Base-by-base conservation (phyloP, 2,329 filamentous ascomycete species). In the Colletotrichum shisoi region DNA sequence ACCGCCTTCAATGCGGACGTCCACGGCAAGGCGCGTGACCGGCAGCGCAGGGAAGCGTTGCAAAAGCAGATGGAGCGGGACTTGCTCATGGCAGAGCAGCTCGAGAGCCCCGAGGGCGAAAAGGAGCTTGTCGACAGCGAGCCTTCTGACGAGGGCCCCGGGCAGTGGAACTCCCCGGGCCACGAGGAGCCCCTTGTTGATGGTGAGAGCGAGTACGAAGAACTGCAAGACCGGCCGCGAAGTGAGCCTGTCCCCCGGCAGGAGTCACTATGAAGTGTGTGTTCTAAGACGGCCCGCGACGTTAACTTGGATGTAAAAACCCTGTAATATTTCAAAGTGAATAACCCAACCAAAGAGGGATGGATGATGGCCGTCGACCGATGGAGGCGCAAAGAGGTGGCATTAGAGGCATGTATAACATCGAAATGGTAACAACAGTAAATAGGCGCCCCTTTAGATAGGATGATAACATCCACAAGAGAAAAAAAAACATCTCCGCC, bases 141-240 rank as follows among this genome's bases (percentile, higher is more conserved):
- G 4, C 48, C 51, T 7, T 48, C 34, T 8, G 68, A 71, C 62
- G 72, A 76, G 60, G 70, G 72, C 7, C 62, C 70, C 5, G 74
- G 73, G 3, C 66, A 74, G 9, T 79, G 77, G 78, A 72, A 72
- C 11, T 72, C 77, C 46, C 75, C 75, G 62, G 75, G 74, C 27
- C 75, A 78, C 15, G 73, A 76, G 66, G 78, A 80, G 66, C 76
- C 78, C 1, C 66, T 79, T 19, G 73, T 69, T n/a, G 68, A 42
- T 15, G 69, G 70, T 37, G 45, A 64, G 44, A 56, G 31, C 5
- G 65, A 68, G 7, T 60, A 46, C 13, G 44, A 65, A 3, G 40
- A 64, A 34, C 13, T 68, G 21, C 19, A 51, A 9, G 65, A 68
- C n/a, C 39, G n/a, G n/a, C 45, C 34, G 2, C 39, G 11, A 37